phyloP scores from a whole-genome alignment of 441 rosid species.

The Cnidoscolus chayamansa region DNA sequence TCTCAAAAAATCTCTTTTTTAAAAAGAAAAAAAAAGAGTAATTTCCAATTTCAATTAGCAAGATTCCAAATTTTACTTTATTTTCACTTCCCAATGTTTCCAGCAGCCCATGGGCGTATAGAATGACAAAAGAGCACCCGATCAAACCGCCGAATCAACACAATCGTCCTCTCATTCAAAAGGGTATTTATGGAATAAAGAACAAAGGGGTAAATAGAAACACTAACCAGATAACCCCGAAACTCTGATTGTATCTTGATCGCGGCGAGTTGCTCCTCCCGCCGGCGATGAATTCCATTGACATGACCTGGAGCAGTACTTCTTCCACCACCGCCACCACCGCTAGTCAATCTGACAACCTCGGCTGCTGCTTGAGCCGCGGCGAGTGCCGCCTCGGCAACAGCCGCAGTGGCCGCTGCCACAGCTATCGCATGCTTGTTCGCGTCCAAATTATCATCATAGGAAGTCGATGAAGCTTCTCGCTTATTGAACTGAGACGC shows the following conservation, averaged over 20 bases:
- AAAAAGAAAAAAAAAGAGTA: not conserved
- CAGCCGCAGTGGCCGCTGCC: constrained; percentile 85
- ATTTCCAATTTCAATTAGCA: not conserved
- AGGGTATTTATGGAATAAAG: constrained; percentile 1
- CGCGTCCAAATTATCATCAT: constrained; percentile 37
- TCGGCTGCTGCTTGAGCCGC: constrained; percentile 78
- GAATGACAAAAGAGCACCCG: not conserved
- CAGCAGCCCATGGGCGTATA: not conserved
- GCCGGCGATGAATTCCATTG: constrained; percentile 24
- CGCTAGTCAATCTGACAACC: constrained; percentile 66
- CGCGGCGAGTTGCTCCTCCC: constrained; percentile 48
- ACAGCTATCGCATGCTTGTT: constrained; percentile 74
- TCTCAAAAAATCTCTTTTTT: not conserved
- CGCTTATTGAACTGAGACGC: constrained; percentile 13
- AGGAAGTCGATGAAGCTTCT: constrained; percentile 8
- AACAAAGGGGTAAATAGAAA: not conserved
- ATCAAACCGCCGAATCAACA: not conserved
- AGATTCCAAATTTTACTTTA: not conserved
- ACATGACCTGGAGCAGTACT: constrained; percentile 24
- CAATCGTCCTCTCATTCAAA: not conserved
- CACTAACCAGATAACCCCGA: constrained; percentile 88
- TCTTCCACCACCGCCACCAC: constrained; percentile 38
- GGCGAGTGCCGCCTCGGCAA: constrained; percentile 75
- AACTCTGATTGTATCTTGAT: constrained; percentile 81
- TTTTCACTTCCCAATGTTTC: not conserved